phyloP scores from a whole-genome alignment of 345 rosid genomes.

The Linum trigynum region DNA sequence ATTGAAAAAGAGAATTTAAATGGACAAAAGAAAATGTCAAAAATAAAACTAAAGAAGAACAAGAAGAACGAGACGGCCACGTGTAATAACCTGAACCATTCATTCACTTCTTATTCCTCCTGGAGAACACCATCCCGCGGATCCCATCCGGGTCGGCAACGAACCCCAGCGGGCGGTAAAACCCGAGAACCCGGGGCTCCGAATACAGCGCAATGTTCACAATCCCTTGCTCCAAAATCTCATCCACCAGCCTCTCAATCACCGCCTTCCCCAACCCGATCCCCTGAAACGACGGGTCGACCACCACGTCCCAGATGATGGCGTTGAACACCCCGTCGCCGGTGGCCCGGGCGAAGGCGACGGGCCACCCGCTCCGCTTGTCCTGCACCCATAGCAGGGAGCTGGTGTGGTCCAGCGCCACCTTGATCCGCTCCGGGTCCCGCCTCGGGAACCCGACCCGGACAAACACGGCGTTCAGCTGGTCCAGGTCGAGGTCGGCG shows the following conservation, averaged over 20 bases:
- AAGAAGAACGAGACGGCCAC: too few species aligned
- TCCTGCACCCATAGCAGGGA: slow-evolving; percentile 61
- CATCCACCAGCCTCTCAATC: slow-evolving; percentile 65
- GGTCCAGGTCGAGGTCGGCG: slow-evolving; percentile 55
- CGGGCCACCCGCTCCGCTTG: slow-evolving; percentile 51
- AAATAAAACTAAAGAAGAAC: too few species aligned
- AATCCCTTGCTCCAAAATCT: slow-evolving; percentile 52
- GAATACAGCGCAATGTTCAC: slow-evolving; percentile 67
- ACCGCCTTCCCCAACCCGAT: slow-evolving; percentile 79
- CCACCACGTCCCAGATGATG: slow-evolving; percentile 95
- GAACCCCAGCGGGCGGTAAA: slow-evolving; percentile 79
- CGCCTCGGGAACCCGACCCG: slow-evolving; percentile 89
- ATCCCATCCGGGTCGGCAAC: slow-evolving; percentile 93
- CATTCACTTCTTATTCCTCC: slow-evolving; percentile 31
- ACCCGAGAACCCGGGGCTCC: slow-evolving; percentile 87
- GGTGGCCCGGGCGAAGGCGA: slow-evolving; percentile 85
- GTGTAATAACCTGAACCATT: too few species aligned
- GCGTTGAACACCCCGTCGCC: slow-evolving; percentile 93
- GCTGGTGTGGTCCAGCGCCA: slow-evolving; percentile 67
- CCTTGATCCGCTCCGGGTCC: slow-evolving; percentile 54
- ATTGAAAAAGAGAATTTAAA: too few species aligned
- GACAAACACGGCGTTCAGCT: slow-evolving; percentile 64
- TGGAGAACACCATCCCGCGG: slow-evolving; percentile 77
- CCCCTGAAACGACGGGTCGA: slow-evolving; percentile 79
- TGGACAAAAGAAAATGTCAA: too few species aligned